Evolutionary conservation across 2,329 filamentous ascomycete genomes (phyloP).

Genomic region (Diaporthe ilicicola): DNA sequence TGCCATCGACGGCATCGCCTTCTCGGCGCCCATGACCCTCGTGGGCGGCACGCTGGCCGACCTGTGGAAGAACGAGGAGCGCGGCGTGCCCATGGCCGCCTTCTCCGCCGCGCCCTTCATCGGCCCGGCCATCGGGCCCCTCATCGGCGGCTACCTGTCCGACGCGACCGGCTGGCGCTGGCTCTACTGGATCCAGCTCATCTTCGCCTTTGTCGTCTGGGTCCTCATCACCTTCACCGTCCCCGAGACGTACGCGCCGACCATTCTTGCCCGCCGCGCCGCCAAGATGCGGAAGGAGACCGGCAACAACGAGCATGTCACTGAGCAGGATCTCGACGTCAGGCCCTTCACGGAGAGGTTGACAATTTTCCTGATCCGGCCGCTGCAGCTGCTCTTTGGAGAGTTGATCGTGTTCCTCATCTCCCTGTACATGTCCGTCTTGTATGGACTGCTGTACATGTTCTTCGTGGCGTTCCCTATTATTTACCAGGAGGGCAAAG

Average conservation of each 20-base stretch:
- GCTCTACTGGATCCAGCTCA: slow-evolving; percentile 89
- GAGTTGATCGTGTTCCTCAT: slow-evolving; percentile 89
- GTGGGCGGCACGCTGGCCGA: slow-evolving; percentile 85
- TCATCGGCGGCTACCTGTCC: slow-evolving; percentile 79
- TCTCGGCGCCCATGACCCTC: slow-evolving; percentile 86
- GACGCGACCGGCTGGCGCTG: slow-evolving; percentile 80
- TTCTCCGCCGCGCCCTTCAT: slow-evolving; percentile 86
- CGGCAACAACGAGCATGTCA: slow-evolving; percentile 73
- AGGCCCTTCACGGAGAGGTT: slow-evolving; percentile 75
- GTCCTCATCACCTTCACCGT: slow-evolving; percentile 86
- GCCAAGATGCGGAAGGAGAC: slow-evolving; percentile 75
- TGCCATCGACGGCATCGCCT: slow-evolving; percentile 82
- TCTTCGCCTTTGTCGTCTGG: slow-evolving; percentile 75
- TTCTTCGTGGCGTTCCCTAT: slow-evolving; percentile 77
- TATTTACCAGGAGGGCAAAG: slow-evolving; percentile 82
- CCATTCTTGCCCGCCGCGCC: slow-evolving; percentile 76
- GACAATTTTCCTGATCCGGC: slow-evolving; percentile 78
- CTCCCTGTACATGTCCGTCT: slow-evolving; percentile 84
- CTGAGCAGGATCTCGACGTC: slow-evolving; percentile 81
- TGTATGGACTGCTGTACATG: slow-evolving; percentile 80
- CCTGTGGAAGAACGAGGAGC: slow-evolving; percentile 84
- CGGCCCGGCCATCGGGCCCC: slow-evolving; percentile 79
- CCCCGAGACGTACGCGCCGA: slow-evolving; percentile 87
- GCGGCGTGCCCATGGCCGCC: slow-evolving; percentile 86
- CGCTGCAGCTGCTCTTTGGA: slow-evolving; percentile 84